Percentiles rank a stretch among this genome's conserved stretches.
Conservation (phyloP, 1,139 yeast genomes). For the Protomyces inundatus region DNA sequence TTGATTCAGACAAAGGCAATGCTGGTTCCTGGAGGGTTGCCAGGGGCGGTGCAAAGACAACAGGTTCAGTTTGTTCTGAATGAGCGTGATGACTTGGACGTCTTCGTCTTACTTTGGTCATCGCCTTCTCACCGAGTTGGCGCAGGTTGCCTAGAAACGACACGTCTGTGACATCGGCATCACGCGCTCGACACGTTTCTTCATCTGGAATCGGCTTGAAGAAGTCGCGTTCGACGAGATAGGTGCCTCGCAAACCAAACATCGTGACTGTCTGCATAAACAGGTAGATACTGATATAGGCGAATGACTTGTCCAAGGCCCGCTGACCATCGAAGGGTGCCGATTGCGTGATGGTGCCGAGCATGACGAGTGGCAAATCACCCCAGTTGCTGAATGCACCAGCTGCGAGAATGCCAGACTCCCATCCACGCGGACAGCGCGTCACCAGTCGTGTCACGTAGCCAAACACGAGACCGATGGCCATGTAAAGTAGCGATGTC, state of each 20-base stretch:
- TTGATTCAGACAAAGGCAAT: neutral
- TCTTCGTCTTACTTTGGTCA: no score
- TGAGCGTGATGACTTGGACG: neutral
- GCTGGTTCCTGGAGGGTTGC: neutral
- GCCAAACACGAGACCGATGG: slow-evolving; percentile 37
- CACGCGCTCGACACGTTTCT: neutral
- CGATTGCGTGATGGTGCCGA: slow-evolving; percentile 71
- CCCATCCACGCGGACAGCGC: slow-evolving; percentile 65
- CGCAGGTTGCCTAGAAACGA: neutral
- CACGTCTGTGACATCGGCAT: no score
- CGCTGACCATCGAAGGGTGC: slow-evolving; percentile 58
- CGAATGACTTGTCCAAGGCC: slow-evolving; percentile 59
- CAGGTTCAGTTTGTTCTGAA: neutral
- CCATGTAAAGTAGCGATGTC: slow-evolving; percentile 50
- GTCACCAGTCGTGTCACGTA: slow-evolving; percentile 39
- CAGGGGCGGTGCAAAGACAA: neutral
- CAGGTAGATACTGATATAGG: slow-evolving; percentile 74
- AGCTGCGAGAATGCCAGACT: slow-evolving; percentile 70
- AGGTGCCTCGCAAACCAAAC: slow-evolving; percentile 71
- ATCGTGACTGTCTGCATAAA: slow-evolving; percentile 66
- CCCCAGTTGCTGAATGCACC: slow-evolving; percentile 60
- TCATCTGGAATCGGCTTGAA: neutral
- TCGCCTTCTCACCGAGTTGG: neutral
- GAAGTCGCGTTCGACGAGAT: slow-evolving; percentile 68
- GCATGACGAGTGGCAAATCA: slow-evolving; percentile 83